A percentile compares a stretch with the other conserved stretches of the same genome.
These are phyloP conservation scores for Geotrichum cucujoidarum DNA, from an alignment of 1,139 yeast species.

Conservation along the genomic window DNA sequence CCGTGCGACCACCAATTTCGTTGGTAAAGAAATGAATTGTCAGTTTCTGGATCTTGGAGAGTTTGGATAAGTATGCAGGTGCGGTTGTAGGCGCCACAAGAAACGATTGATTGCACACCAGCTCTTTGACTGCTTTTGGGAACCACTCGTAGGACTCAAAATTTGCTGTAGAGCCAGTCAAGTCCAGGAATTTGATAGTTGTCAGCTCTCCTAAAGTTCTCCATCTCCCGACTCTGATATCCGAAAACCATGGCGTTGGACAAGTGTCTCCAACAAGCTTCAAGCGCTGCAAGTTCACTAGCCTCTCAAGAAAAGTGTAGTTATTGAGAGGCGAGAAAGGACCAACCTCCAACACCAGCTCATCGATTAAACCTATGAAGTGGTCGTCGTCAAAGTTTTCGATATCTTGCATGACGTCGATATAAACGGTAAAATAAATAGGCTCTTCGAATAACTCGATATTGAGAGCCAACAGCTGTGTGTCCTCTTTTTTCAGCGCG, in stretches of 20 bases:
- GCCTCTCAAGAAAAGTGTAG: not conserved
- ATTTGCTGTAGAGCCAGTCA: not conserved
- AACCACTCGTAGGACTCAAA: constrained; percentile 5
- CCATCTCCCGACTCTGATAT: not conserved
- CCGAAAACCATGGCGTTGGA: constrained; percentile 2
- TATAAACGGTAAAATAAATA: not conserved
- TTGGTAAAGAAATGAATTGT: not conserved
- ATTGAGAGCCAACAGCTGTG: not conserved
- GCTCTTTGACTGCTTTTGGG: not conserved
- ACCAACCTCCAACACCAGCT: not conserved
- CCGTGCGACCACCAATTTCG: not conserved
- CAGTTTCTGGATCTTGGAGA: not conserved
- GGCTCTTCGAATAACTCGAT: not conserved
- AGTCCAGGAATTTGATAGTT: not conserved
- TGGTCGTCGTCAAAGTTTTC: not conserved
- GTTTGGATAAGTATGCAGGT: not conserved
- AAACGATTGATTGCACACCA: not conserved
- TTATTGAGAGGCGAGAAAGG: constrained; percentile 1
- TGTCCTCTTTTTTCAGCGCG: not conserved
- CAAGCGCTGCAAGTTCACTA: not conserved
- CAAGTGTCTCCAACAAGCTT: not conserved
- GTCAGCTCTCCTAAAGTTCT: not conserved
- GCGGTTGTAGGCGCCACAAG: not conserved
- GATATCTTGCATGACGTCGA: constrained; percentile 1
- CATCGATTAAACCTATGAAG: not conserved